A percentile compares a stretch with the other conserved stretches of the same genome.
These are phyloP conservation scores for Candida parachauliodes DNA, from an alignment of 805 yeast genomes.

Conservation along the genomic window DNA sequence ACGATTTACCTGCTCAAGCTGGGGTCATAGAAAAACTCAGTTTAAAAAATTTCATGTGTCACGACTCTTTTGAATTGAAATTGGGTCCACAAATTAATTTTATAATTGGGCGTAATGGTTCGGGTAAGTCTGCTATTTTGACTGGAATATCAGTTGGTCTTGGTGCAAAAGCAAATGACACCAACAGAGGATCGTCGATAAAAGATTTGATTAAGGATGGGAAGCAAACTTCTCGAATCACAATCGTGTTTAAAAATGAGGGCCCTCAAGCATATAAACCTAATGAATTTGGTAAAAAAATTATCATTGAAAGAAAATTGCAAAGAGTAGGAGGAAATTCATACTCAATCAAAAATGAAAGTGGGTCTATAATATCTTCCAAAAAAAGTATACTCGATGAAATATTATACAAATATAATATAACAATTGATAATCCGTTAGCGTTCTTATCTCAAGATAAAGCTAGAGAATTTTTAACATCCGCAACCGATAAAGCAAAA, in stretches of 20 bases:
- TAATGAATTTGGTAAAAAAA: slow-evolving; percentile 62
- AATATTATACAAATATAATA: slow-evolving; percentile 66
- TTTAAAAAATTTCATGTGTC: slow-evolving; percentile 85
- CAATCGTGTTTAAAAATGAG: slow-evolving; percentile 59
- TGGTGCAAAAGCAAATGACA: slow-evolving; percentile 84
- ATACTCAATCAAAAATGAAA: slow-evolving; percentile 53
- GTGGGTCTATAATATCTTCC: slow-evolving; percentile 51
- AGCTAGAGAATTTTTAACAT: slow-evolving; percentile 84
- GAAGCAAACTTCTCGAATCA: slow-evolving; percentile 59
- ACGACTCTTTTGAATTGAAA: slow-evolving; percentile 68
- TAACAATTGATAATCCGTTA: slow-evolving; percentile 86
- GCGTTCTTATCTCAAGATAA: slow-evolving; percentile 91
- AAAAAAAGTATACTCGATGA: slow-evolving; percentile 65
- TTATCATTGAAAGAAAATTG: slow-evolving; percentile 67
- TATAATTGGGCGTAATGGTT: slow-evolving; percentile 86
- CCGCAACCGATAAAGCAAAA: slow-evolving; percentile 67
- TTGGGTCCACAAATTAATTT: slow-evolving; percentile 81
- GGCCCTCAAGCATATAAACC: slow-evolving; percentile 65
- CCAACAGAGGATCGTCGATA: slow-evolving; percentile 76
- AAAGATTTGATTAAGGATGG: slow-evolving; percentile 77
- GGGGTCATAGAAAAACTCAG: slow-evolving; percentile 67
- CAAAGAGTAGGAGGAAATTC: slow-evolving; percentile 43
- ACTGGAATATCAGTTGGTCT: slow-evolving; percentile 85
- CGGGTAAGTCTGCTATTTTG: slow-evolving; percentile 84
- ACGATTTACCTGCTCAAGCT: slow-evolving; percentile 36